phyloP scores from a whole-genome alignment of 2,329 filamentous ascomycete genomes.

The Boeremia exigua region DNA sequence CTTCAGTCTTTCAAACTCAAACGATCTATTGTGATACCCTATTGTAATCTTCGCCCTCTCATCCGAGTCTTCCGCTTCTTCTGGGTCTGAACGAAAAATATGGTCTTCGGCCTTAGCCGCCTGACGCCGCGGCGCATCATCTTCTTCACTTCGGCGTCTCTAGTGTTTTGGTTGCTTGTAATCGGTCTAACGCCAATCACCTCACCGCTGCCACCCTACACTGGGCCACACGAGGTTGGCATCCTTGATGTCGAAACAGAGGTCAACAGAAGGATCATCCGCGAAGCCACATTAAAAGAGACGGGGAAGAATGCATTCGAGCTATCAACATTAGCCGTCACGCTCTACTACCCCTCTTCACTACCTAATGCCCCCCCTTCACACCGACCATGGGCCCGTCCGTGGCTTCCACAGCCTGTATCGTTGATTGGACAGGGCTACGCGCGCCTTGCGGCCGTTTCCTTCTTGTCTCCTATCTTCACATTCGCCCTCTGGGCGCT shows the following conservation, averaged over 20 bases:
- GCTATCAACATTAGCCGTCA: slow-evolving; percentile 53
- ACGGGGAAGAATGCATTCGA: slow-evolving; percentile 51
- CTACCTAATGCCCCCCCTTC: slow-evolving; percentile 24
- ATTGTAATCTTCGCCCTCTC: background rate
- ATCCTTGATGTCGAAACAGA: slow-evolving; percentile 53
- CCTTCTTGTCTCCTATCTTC: slow-evolving; percentile 49
- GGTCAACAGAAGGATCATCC: slow-evolving; percentile 43
- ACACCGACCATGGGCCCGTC: slow-evolving; percentile 45
- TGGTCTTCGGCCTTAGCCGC: slow-evolving; percentile 31
- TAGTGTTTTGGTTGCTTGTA: slow-evolving; percentile 46
- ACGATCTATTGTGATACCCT: background rate
- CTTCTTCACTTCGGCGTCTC: slow-evolving; percentile 34
- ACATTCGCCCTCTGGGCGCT: slow-evolving; percentile 51
- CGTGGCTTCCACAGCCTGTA: slow-evolving; percentile 54
- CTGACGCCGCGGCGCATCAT: slow-evolving; percentile 33
- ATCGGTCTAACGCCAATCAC: slow-evolving; percentile 52
- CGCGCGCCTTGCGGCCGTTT: slow-evolving; percentile 50
- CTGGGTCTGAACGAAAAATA: slow-evolving; percentile 5
- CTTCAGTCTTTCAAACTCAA: background rate
- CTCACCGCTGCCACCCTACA: slow-evolving; percentile 50
- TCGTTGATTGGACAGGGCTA: slow-evolving; percentile 53
- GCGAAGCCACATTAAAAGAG: slow-evolving; percentile 47
- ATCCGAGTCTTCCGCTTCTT: slow-evolving; percentile 1
- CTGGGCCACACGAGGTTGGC: slow-evolving; percentile 52
- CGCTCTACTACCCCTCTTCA: slow-evolving; percentile 54